Evolutionary conservation across 2,329 filamentous ascomycete genomes (phyloP).

Genomic region (Pseudocercospora fijiensis): DNA sequence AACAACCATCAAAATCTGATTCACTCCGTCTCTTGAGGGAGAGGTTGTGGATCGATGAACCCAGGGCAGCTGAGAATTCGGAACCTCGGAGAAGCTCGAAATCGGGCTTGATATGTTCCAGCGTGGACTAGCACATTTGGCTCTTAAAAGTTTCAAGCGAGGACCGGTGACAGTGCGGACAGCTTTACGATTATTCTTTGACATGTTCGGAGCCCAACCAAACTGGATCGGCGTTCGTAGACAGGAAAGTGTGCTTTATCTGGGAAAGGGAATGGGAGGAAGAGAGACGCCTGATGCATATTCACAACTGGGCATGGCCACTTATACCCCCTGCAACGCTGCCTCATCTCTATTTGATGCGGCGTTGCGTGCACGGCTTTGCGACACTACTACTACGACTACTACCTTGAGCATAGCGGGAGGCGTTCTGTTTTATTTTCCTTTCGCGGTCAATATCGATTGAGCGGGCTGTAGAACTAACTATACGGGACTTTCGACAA

Average conservation of each 20-base stretch:
- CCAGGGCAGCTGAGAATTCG: not conserved
- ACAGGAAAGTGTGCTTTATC: conserved; percentile 5
- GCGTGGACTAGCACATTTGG: not conserved
- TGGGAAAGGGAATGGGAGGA: not conserved
- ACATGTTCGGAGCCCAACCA: not conserved
- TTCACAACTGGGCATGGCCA: not conserved
- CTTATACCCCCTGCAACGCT: not conserved
- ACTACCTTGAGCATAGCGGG: conserved; percentile 6
- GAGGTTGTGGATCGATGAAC: not conserved
- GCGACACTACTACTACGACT: not conserved
- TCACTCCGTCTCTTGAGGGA: not conserved
- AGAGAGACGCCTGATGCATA: conserved; percentile 1
- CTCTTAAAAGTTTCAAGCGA: not conserved
- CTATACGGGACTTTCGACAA: not conserved
- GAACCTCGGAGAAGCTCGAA: not conserved
- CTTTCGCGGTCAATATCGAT: conserved; percentile 1
- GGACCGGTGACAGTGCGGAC: not conserved
- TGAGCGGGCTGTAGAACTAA: conserved; percentile 9
- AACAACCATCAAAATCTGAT: conserved; percentile 21
- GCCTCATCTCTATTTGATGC: not conserved
- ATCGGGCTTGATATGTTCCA: not conserved
- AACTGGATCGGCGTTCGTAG: conserved; percentile 1
- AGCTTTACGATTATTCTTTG: conserved; percentile 6
- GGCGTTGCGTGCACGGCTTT: not conserved
- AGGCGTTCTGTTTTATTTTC: conserved; percentile 1